Percentiles rank a stretch among this genome's conserved stretches.
Conservation (phyloP, 2,329 filamentous ascomycete genomes). For the Lomentospora prolificans region DNA sequence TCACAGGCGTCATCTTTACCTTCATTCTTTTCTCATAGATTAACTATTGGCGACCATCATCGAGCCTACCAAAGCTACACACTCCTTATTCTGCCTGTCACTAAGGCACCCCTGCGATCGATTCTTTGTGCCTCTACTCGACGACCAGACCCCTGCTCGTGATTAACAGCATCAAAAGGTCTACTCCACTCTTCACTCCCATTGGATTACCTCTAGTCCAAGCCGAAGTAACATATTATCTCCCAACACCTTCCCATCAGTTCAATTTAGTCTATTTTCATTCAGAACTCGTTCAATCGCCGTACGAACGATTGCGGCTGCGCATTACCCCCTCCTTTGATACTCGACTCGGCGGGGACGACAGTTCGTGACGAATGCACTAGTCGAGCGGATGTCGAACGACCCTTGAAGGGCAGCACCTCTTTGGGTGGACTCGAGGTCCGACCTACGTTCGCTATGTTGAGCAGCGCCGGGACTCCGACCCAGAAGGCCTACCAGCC, state of each 20-base stretch:
- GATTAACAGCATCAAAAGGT: not conserved
- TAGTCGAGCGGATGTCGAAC: slow-evolving; percentile 7
- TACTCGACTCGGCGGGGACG: not conserved
- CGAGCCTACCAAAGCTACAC: not conserved
- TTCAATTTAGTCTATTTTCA: too few relatives aligned
- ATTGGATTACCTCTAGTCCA: too few relatives aligned
- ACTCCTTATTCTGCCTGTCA: not conserved
- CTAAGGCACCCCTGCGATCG: not conserved
- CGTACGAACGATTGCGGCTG: not conserved
- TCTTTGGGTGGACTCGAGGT: slow-evolving; percentile 6
- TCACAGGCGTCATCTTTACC: too few relatives aligned
- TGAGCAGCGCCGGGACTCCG: slow-evolving; percentile 43
- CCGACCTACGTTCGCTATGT: slow-evolving; percentile 26
- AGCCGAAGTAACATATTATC: not conserved
- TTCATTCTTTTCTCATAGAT: too few relatives aligned
- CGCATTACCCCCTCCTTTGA: not conserved
- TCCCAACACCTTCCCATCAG: not conserved
- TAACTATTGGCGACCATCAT: too few relatives aligned
- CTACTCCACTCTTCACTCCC: too few relatives aligned
- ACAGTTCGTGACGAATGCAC: slow-evolving; percentile 2
- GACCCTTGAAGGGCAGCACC: slow-evolving; percentile 5
- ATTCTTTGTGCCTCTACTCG: not conserved
- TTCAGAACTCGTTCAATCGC: not conserved
- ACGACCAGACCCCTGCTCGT: not conserved
- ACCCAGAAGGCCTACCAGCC: slow-evolving; percentile 41